Conservation (phyloP, 352 stramenopile genomes). For the Elongisporangium anandrum region DNA sequence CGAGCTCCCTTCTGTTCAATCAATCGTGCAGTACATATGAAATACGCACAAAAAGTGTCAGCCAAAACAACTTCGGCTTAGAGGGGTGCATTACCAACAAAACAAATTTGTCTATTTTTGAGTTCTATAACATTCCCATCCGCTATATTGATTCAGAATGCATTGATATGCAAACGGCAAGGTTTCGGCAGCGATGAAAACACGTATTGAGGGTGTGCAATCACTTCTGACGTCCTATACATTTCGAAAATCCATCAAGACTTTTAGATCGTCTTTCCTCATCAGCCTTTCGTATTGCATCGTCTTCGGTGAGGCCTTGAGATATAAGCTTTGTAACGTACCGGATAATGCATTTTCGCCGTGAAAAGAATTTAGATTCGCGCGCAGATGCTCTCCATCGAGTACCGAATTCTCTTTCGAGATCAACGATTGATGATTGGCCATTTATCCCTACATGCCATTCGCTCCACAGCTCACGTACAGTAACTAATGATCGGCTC, state of each 20-base stretch:
- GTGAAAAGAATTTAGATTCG: background rate
- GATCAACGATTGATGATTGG: conserved; percentile 2
- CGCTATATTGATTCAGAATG: too few species aligned
- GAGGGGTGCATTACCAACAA: too few species aligned
- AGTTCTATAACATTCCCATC: too few species aligned
- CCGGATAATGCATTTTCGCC: background rate
- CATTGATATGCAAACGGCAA: too few species aligned
- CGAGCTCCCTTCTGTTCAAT: too few species aligned
- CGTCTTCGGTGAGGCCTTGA: background rate
- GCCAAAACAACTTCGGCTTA: too few species aligned
- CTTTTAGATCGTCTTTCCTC: background rate
- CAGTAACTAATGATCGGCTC: background rate
- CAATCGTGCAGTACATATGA: too few species aligned
- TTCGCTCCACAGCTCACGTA: conserved; percentile 3
- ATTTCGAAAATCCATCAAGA: conserved; percentile 1
- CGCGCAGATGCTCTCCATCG: background rate
- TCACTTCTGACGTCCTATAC: too few species aligned
- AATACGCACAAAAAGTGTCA: too few species aligned
- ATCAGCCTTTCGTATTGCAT: background rate
- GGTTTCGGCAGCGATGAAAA: too few species aligned
- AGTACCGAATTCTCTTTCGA: background rate
- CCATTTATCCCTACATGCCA: conserved; percentile 1
- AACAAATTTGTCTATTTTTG: too few species aligned
- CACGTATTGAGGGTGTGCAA: too few species aligned
- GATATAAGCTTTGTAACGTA: background rate